phyloP scores from a whole-genome alignment of 805 yeast species.

The Myxozyma udenii region DNA sequence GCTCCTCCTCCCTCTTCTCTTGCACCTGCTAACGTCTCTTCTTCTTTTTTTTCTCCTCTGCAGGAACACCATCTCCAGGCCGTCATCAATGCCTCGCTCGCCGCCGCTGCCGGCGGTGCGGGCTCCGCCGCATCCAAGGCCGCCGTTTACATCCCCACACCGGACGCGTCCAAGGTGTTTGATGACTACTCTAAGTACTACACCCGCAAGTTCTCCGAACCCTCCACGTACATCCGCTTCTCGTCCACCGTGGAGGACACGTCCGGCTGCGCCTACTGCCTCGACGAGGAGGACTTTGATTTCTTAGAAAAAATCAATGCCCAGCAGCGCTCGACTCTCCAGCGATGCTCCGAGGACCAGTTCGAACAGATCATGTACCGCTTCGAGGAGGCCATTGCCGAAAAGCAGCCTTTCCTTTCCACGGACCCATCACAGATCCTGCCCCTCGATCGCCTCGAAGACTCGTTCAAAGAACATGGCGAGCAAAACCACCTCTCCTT shows the following conservation, averaged over 20 bases:
- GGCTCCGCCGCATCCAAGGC: slow-evolving; percentile 48
- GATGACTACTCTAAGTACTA: slow-evolving; percentile 71
- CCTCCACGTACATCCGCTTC: slow-evolving; percentile 77
- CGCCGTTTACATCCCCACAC: slow-evolving; percentile 87
- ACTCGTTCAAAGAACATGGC: slow-evolving; percentile 17
- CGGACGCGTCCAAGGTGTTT: slow-evolving; percentile 59
- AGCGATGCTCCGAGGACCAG: slow-evolving; percentile 69
- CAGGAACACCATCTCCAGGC: slow-evolving; percentile 87
- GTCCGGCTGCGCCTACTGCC: slow-evolving; percentile 74
- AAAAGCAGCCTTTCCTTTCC: slow-evolving; percentile 81
- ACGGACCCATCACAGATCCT: slow-evolving; percentile 81
- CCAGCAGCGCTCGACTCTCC: slow-evolving; percentile 29
- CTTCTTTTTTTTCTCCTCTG: not conserved
- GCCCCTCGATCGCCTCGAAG: slow-evolving; percentile 62
- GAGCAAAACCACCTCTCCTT: slow-evolving; percentile 39
- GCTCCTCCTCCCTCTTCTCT: not conserved
- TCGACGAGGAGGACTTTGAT: slow-evolving; percentile 85
- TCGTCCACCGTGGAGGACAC: slow-evolving; percentile 97
- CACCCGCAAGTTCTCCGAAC: slow-evolving; percentile 61
- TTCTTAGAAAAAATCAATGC: slow-evolving; percentile 52
- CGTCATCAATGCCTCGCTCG: slow-evolving; percentile 77
- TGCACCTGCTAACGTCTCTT: not conserved
- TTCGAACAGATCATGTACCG: slow-evolving; percentile 74
- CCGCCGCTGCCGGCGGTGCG: slow-evolving; percentile 50
- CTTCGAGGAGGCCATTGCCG: slow-evolving; percentile 69